Percentiles rank a stretch among this genome's conserved stretches.
Evolutionary conservation across 768 basidiomycete species (phyloP).

Genomic region (Amanita rubescens): DNA sequence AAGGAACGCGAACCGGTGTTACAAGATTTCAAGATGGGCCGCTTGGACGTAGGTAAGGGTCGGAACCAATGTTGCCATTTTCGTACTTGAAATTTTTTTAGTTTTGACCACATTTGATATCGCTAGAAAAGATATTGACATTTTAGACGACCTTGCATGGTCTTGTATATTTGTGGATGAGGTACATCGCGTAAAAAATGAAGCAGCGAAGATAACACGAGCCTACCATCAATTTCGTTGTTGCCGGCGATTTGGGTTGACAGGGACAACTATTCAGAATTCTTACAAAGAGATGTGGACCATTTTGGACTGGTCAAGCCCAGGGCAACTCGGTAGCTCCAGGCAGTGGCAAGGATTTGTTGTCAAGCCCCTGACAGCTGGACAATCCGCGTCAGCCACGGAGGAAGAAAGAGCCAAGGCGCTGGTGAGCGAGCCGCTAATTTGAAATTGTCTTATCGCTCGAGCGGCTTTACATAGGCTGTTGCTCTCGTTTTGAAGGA

Average conservation of each 20-base stretch:
- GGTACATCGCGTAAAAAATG: constrained; percentile 85
- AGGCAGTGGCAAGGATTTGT: constrained; percentile 76
- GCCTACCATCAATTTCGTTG: constrained; percentile 70
- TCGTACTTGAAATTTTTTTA: constrained; percentile 21
- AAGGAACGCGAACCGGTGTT: constrained; percentile 51
- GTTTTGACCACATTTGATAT: constrained; percentile 81
- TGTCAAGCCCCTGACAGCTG: constrained; percentile 54
- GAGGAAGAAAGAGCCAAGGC: constrained; percentile 54
- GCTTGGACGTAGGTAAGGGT: constrained; percentile 73
- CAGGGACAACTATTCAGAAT: constrained; percentile 79
- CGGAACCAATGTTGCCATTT: not conserved
- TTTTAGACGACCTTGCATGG: constrained; percentile 63
- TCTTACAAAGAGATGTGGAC: constrained; percentile 89
- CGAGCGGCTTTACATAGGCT: constrained; percentile 23
- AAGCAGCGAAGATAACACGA: constrained; percentile 51
- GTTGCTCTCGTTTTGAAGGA: constrained; percentile 58
- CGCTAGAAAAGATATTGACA: constrained; percentile 61
- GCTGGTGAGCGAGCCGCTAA: constrained; percentile 26
- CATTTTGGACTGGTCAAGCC: constrained; percentile 88
- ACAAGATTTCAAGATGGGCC: constrained; percentile 70
- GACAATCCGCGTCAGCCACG: constrained; percentile 60
- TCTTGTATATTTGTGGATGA: constrained; percentile 81
- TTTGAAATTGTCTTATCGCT: not conserved
- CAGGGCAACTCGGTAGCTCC: constrained; percentile 62
- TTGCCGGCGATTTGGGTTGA: constrained; percentile 71